Percentiles rank a stretch among this genome's conserved stretches.
Evolutionary conservation across 306 rosid genomes (phyloP).

Genomic region (Rosa persica): DNA sequence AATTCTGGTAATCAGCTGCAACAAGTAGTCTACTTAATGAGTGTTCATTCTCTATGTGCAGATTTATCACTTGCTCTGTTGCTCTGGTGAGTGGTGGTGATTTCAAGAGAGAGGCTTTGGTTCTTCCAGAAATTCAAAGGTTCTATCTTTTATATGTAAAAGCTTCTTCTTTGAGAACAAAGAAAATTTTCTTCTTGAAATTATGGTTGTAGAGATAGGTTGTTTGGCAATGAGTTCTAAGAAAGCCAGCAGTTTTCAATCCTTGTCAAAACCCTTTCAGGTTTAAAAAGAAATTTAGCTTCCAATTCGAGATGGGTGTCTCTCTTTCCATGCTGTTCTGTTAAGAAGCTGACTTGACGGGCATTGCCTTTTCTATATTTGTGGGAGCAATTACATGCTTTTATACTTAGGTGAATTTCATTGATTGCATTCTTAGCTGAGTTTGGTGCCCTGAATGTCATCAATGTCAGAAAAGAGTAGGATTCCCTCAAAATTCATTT

Average conservation of each 20-base stretch:
- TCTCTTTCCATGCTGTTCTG: conserved; percentile 13
- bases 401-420: background rate
- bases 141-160: conserved; percentile 1
- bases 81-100: conserved; percentile 27
- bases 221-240: background rate
- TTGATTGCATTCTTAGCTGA: background rate
- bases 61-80: conserved; percentile 22
- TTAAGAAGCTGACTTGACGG: background rate
- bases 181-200: background rate
- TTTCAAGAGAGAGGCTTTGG: conserved; percentile 14
- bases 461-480: conserved; percentile 75
- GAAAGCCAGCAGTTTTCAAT: conserved; percentile 14
- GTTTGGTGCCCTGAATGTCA: conserved; percentile 24
- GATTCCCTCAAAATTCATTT: conserved; percentile 61
- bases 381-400: background rate
- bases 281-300: conserved; percentile 29
- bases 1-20: background rate
- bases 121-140: conserved; percentile 31
- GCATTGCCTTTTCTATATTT: background rate
- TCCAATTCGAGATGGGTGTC: conserved; percentile 7
- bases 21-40: background rate
- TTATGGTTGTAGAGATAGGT: background rate
- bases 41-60: conserved; percentile 18
- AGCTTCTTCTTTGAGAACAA: background rate
- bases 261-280: conserved; percentile 23